A percentile compares a stretch with the other conserved stretches of the same genome.
Conservation (phyloP, 2,329 filamentous ascomycete species). For the Periglandula ipomoeae region DNA sequence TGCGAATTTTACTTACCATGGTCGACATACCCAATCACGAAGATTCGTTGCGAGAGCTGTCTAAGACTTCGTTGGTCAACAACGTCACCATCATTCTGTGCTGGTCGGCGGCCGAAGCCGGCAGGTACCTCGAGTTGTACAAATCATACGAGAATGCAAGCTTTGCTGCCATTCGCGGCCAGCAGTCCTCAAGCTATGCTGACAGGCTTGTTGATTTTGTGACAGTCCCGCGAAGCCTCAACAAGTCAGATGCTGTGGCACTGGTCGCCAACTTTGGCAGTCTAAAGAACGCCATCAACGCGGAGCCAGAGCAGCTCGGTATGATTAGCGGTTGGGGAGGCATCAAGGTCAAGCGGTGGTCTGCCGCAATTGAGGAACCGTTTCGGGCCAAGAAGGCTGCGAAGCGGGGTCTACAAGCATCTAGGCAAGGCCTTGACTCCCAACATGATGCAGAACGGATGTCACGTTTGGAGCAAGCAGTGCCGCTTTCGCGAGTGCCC, state of each 20-base stretch:
- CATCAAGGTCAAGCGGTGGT: slow-evolving; percentile 88
- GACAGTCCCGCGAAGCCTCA: slow-evolving; percentile 79
- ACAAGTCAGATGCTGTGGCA: slow-evolving; percentile 88
- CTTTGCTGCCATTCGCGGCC: slow-evolving; percentile 73
- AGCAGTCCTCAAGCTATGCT: slow-evolving; percentile 73
- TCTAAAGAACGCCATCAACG: slow-evolving; percentile 77
- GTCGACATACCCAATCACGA: slow-evolving; percentile 95
- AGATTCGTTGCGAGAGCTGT: slow-evolving; percentile 77
- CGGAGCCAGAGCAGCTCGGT: slow-evolving; percentile 73
- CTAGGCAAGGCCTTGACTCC: slow-evolving; percentile 3
- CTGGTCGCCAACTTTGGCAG: slow-evolving; percentile 90
- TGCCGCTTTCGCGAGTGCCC: slow-evolving; percentile 30
- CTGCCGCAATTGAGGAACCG: slow-evolving; percentile 69
- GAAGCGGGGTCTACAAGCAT: slow-evolving; percentile 29
- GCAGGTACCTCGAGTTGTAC: slow-evolving; percentile 87
- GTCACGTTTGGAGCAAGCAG: slow-evolving; percentile 27
- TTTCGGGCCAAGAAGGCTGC: slow-evolving; percentile 68
- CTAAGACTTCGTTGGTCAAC: slow-evolving; percentile 87
- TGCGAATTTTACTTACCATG: slow-evolving; percentile 81
- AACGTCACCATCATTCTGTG: slow-evolving; percentile 86
- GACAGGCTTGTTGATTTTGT: slow-evolving; percentile 89
- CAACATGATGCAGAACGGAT: slow-evolving; percentile 13
- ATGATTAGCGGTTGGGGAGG: slow-evolving; percentile 90
- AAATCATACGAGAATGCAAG: slow-evolving; percentile 85
- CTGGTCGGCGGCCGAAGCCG: slow-evolving; percentile 91